Evolutionary conservation across 768 basidiomycete genomes (phyloP).

Genomic region (Xerocomus potaroensis): DNA sequence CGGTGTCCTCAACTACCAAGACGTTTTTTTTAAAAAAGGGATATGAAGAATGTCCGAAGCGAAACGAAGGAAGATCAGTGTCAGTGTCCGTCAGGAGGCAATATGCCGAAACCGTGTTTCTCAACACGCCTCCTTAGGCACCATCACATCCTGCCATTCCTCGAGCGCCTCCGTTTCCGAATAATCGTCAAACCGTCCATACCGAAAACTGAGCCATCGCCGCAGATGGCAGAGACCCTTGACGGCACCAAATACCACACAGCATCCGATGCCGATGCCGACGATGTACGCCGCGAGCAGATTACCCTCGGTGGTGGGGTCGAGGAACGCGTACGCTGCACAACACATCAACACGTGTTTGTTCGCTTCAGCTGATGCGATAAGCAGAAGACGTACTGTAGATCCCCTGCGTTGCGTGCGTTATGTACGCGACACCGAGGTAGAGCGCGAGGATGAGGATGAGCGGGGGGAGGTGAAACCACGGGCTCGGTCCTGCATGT

Average conservation of each 20-base stretch:
- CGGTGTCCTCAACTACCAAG: too few species aligned
- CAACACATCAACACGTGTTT: conserved; percentile 1
- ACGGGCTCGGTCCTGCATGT: conserved; percentile 48
- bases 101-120: too few species aligned
- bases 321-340: conserved; percentile 63
- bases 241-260: conserved; percentile 48
- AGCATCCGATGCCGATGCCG: conserved; percentile 51
- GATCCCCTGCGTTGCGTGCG: conserved; percentile 53
- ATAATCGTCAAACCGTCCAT: conserved; percentile 5
- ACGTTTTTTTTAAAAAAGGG: too few species aligned
- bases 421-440: conserved; percentile 67
- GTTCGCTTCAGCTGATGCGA: too few species aligned
- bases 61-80: too few species aligned
- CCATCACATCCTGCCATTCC: conserved; percentile 44
- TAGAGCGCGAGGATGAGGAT: conserved; percentile 52
- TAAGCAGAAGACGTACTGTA: conserved; percentile 45
- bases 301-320: conserved; percentile 42
- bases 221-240: conserved; percentile 41
- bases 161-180: conserved; percentile 29
- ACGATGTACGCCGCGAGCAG: conserved; percentile 58
- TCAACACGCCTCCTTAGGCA: conserved; percentile 14
- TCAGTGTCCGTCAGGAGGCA: too few species aligned
- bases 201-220: conserved; percentile 25
- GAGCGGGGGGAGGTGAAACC: conserved; percentile 44
- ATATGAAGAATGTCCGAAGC: too few species aligned